These are phyloP conservation scores for Trichoderma simmonsii DNA, from an alignment of 2,329 filamentous ascomycete genomes.

Conservation along the genomic window DNA sequence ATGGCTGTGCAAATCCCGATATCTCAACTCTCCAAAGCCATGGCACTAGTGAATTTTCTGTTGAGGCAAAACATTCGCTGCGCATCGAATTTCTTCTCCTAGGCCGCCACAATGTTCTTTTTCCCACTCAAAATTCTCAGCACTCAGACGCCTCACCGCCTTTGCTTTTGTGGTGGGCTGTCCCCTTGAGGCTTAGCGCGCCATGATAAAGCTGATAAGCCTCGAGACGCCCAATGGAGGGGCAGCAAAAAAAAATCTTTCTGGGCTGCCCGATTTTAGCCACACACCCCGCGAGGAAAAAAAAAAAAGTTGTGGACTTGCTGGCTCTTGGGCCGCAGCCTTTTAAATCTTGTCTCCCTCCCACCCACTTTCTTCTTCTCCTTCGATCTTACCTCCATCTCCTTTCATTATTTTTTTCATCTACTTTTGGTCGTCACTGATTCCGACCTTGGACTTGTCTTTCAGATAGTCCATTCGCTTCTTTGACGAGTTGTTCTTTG, in stretches of 20 bases:
- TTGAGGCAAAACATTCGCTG: background rate
- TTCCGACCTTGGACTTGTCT: conserved; percentile 37
- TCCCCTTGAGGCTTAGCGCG: conserved; percentile 22
- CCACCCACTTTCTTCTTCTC: conserved; percentile 7
- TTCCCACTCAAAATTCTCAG: background rate
- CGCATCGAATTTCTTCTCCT: conserved; percentile 3
- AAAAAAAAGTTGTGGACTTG: conserved; percentile 31
- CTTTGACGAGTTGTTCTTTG: conserved; percentile 33
- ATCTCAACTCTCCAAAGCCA: background rate
- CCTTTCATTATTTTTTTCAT: conserved; percentile 32
- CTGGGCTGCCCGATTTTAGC: conserved; percentile 22
- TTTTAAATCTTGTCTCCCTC: conserved; percentile 34
- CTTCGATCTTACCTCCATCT: conserved; percentile 25
- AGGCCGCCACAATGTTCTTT: background rate
- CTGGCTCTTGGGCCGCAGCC: conserved; percentile 10
- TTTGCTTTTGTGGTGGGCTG: conserved; percentile 17
- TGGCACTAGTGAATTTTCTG: background rate
- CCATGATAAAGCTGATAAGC: conserved; percentile 34
- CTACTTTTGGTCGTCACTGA: conserved; percentile 41
- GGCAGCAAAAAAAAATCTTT: conserved; percentile 21
- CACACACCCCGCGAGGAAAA: conserved; percentile 19
- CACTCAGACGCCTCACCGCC: conserved; percentile 27
- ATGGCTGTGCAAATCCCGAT: background rate
- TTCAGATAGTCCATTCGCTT: conserved; percentile 29
- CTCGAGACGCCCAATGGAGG: conserved; percentile 26